phyloP scores from a whole-genome alignment of 441 rosid genomes.

The Pelargonium australe region DNA sequence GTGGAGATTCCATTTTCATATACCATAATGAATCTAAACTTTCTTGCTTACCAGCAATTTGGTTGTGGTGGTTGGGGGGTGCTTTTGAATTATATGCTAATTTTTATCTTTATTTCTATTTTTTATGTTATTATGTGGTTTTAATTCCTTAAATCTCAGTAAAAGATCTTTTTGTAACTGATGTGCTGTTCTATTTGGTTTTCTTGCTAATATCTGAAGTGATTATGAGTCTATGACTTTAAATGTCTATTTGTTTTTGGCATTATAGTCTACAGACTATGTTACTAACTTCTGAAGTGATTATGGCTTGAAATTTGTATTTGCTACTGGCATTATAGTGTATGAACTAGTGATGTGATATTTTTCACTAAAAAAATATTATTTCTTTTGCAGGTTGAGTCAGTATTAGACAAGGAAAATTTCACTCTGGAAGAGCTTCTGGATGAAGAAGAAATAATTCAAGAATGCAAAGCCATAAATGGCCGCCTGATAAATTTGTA shows the following conservation, averaged over 20 bases:
- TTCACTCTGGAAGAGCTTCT: conserved; percentile 30
- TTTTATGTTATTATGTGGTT: too few species aligned
- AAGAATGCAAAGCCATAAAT: conserved; percentile 30
- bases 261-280: background rate
- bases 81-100: too few species aligned
- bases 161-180: too few species aligned
- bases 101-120: too few species aligned
- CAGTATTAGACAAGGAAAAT: conserved; percentile 25
- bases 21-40: background rate
- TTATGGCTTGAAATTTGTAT: too few species aligned
- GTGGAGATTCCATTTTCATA: background rate
- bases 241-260: background rate
- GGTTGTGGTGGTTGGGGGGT: too few species aligned
- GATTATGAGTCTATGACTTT: background rate
- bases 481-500: conserved; percentile 29
- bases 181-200: background rate
- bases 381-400: conserved; percentile 22
- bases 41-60: too few species aligned
- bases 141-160: too few species aligned
- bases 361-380: background rate
- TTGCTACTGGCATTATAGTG: background rate
- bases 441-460: conserved; percentile 31
- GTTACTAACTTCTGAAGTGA: too few species aligned
- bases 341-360: background rate
- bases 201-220: background rate